Evolutionary conservation across 2,329 filamentous ascomycete species (phyloP), one percentile per base, ranked within the genome.

Genomic region (Aspergillus floridensis): DNA sequence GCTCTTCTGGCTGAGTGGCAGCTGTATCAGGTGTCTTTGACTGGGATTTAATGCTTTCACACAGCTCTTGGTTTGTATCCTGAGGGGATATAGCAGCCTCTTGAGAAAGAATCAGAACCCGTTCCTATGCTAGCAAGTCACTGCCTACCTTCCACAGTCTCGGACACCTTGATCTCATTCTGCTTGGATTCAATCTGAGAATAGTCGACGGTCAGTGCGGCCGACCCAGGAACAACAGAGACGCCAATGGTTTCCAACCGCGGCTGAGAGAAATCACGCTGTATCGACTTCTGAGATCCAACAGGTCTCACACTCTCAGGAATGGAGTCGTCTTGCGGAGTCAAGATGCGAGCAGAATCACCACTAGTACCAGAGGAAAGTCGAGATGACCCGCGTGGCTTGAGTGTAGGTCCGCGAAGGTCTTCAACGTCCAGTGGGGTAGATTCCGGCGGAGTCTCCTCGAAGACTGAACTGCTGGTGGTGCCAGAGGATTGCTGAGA

Each of bases 181-280:
- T 21, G 26, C 19, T 21, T 35, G 10, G 19, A 24, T 22, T 29
- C 26, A 11, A 12, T 55, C 47, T 48, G 24, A 16, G 38, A 11
- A 46, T 8, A 24, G 16, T 48, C 53, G 11, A 48, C 16, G 32
- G 57, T 59, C 26, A 56, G 57, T 55, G 52, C 29, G 22, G 53
- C 51, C 4, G 38, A 24, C 14, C 16, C 52, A n/a, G 59, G 61
- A 5, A 56, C 61, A 12, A 14, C 10, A 38, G 57, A 60, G 32
- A 52, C 14, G 5, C 32, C 14, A 35, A 11, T 59, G 44, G 60
- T 49, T 12, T 56, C 48, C n/a, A 69, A 69, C 11, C 68, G 64
- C n/a, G 67, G 59, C 57, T 75, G 74, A 5, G 73, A 74, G 7
- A 74, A 76, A 59, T 72, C 76, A 57, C 72, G 70, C 32, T 73